phyloP scores from a whole-genome alignment of 257 asterid species.

The Plectranthus barbatus region DNA sequence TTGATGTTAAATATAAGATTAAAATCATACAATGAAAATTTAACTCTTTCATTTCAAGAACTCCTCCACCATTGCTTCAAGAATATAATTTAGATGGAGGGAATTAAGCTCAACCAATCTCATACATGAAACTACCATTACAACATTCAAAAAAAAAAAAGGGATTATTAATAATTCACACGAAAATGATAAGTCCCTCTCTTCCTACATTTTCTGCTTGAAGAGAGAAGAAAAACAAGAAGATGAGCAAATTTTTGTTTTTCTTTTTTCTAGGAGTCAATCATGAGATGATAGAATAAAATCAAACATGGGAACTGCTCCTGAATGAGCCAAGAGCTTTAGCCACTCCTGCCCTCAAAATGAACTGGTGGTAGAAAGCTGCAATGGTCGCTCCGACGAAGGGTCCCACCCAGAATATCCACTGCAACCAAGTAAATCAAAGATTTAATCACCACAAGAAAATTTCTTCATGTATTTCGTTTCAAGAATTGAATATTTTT shows the following conservation, averaged over 20 bases:
- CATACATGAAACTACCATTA: background rate
- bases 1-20: too few relatives aligned
- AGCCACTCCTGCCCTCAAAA: conserved; percentile 68
- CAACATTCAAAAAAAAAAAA: background rate
- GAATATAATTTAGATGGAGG: background rate
- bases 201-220: conserved; percentile 4
- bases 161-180: conserved; percentile 14
- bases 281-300: background rate
- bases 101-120: background rate
- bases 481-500: background rate
- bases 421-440: conserved; percentile 20
- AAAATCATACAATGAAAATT: too few relatives aligned
- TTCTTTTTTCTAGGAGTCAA: background rate
- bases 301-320: conserved; percentile 39
- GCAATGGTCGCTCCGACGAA: conserved; percentile 69
- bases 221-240: background rate
- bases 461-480: background rate
- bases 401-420: conserved; percentile 83
- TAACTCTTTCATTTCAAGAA: conserved; percentile 1
- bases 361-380: conserved; percentile 70
- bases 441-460: background rate
- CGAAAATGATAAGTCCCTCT: background rate
- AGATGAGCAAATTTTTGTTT: background rate
- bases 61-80: background rate
- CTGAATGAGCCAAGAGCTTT: conserved; percentile 72